These are phyloP conservation scores for Kodamaea suecica DNA, from an alignment of 1,139 yeast species.

Conservation along the genomic window DNA sequence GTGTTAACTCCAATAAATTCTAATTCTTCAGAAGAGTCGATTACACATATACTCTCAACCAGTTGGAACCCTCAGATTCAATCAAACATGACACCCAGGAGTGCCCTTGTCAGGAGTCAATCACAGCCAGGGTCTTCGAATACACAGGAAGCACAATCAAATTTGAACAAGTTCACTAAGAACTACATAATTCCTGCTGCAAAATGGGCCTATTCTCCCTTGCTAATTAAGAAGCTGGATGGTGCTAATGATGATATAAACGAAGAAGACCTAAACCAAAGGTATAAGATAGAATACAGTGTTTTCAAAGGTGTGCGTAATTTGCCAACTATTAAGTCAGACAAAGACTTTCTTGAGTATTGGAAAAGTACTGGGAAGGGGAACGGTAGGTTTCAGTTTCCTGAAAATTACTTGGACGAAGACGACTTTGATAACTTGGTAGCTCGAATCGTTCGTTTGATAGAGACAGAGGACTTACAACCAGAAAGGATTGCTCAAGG, in stretches of 20 bases:
- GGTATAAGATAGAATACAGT: slow-evolving; percentile 45
- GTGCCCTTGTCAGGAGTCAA: slow-evolving; percentile 9
- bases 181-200: slow-evolving; percentile 29
- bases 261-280: slow-evolving; percentile 6
- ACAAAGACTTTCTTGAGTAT: slow-evolving; percentile 18
- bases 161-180: slow-evolving; percentile 22
- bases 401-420: slow-evolving; percentile 30
- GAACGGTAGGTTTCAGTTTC: slow-evolving; percentile 8
- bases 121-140: slow-evolving; percentile 12
- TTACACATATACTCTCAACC: slow-evolving; percentile 8
- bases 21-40: slow-evolving; percentile 9
- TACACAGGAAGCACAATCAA: slow-evolving; percentile 4
- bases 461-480: slow-evolving; percentile 28
- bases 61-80: slow-evolving; percentile 3
- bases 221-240: slow-evolving; percentile 6
- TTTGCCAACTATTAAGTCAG: slow-evolving; percentile 17
- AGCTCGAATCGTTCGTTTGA: slow-evolving; percentile 38
- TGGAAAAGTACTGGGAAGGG: slow-evolving; percentile 13
- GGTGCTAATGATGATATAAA: slow-evolving; percentile 3
- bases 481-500: slow-evolving; percentile 63
- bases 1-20: slow-evolving; percentile 10
- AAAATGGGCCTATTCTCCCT: slow-evolving; percentile 18
- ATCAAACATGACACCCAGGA: slow-evolving; percentile 7
- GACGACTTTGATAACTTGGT: slow-evolving; percentile 36
- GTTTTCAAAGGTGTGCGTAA: slow-evolving; percentile 45